A percentile compares a stretch with the other conserved stretches of the same genome.
Evolutionary conservation across 1,284 basidiomycete genomes (phyloP).

Genomic region (Wallemia hederae): DNA sequence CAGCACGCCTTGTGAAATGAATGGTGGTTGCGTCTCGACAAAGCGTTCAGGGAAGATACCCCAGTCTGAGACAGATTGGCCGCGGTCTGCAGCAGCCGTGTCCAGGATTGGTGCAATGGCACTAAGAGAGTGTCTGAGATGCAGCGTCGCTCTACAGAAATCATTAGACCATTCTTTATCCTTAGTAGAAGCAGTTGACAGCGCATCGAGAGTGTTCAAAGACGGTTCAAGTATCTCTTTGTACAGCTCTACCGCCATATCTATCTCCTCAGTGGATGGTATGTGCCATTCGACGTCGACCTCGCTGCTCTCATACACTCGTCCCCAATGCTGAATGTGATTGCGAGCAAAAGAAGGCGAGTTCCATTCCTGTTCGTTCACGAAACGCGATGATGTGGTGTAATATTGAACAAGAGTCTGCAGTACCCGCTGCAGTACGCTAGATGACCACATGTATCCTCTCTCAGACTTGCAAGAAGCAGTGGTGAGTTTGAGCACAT

Average conservation of each 20-base stretch:
- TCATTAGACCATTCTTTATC: conserved; percentile 57
- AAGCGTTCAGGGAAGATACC: conserved; percentile 5
- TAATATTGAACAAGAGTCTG: conserved; percentile 50
- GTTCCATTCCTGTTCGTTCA: conserved; percentile 58
- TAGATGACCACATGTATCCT: conserved; percentile 51
- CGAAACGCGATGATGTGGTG: conserved; percentile 47
- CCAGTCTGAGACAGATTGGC: neutral
- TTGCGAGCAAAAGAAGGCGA: conserved; percentile 33
- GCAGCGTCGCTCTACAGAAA: conserved; percentile 36
- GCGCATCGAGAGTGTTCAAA: conserved; percentile 33
- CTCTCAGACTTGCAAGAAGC: conserved; percentile 65
- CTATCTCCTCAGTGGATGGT: conserved; percentile 41
- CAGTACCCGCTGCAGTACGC: conserved; percentile 37
- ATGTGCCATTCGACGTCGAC: conserved; percentile 72
- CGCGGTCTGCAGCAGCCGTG: neutral
- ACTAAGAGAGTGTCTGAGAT: neutral
- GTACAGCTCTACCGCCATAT: conserved; percentile 49
- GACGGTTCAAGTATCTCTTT: conserved; percentile 36
- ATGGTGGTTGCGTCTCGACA: conserved; percentile 22
- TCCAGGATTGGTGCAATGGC: neutral
- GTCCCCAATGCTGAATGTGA: conserved; percentile 58
- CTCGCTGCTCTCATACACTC: conserved; percentile 45
- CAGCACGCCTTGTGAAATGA: conserved; percentile 44
- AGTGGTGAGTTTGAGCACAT: conserved; percentile 36
- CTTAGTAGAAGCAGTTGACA: conserved; percentile 26